A percentile compares a stretch with the other conserved stretches of the same genome.
These are phyloP conservation scores for Populus ilicifolia DNA, from an alignment of 345 rosid species.

Conservation along the genomic window DNA sequence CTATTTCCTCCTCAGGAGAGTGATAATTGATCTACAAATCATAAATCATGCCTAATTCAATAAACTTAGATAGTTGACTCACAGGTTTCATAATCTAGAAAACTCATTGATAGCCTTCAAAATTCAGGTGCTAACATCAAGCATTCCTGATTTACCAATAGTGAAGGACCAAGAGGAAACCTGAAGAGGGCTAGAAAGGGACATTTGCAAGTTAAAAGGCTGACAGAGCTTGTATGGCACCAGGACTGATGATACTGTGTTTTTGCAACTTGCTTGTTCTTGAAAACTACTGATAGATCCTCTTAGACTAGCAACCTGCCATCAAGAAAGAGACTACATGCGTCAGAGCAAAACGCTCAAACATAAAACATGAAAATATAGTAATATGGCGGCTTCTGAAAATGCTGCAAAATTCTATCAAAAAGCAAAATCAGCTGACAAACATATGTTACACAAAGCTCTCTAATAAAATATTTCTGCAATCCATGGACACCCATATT, in stretches of 20 bases:
- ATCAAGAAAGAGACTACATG: background rate
- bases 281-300: conserved; percentile 88
- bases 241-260: conserved; percentile 53
- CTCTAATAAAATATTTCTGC: background rate
- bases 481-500: background rate
- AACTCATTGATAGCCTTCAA: background rate
- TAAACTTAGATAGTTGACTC: background rate
- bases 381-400: background rate
- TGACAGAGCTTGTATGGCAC: conserved; percentile 69
- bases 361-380: background rate
- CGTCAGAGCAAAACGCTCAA: background rate
- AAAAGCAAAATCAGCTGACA: background rate
- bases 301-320: conserved; percentile 87
- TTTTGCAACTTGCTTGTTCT: conserved; percentile 80
- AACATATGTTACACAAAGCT: background rate
- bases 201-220: conserved; percentile 58
- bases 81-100: background rate
- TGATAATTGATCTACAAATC: conserved; percentile 61
- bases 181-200: conserved; percentile 72
- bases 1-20: conserved; percentile 93
- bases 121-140: background rate
- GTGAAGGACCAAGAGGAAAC: conserved; percentile 29
- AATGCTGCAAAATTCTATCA: background rate
- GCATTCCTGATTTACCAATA: background rate
- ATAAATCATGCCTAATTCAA: conserved; percentile 4